These are phyloP conservation scores for Tetrapisispora taiwanensis DNA, from an alignment of 805 yeast genomes.

Conservation along the genomic window DNA sequence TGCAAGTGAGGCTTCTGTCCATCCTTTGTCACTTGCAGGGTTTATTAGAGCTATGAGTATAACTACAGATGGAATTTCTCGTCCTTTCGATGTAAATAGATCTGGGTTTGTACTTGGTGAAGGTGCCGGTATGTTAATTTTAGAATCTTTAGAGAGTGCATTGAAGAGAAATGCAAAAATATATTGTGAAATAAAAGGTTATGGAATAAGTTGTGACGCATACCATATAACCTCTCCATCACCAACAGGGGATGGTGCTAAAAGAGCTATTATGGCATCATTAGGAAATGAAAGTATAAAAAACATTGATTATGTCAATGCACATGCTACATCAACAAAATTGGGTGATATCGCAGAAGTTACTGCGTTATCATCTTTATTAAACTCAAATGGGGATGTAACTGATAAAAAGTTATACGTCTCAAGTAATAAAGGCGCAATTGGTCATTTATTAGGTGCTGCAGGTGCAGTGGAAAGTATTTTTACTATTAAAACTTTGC, in stretches of 20 bases:
- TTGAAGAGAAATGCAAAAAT: constrained; percentile 50
- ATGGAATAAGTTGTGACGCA: constrained; percentile 88
- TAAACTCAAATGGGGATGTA: constrained; percentile 19
- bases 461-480: constrained; percentile 92
- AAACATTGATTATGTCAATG: constrained; percentile 71
- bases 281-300: constrained; percentile 36
- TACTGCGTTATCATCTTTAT: constrained; percentile 44
- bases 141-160: constrained; percentile 77
- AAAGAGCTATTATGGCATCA: constrained; percentile 72
- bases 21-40: constrained; percentile 81
- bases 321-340: constrained; percentile 91
- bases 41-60: constrained; percentile 84
- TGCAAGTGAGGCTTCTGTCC: constrained; percentile 81
- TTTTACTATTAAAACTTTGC: constrained; percentile 60
- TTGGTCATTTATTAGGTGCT: constrained; percentile 91
- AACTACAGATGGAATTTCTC: constrained; percentile 52
- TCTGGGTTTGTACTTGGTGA: constrained; percentile 90
- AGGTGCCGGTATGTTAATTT: constrained; percentile 74
- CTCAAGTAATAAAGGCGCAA: constrained; percentile 82
- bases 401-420: constrained; percentile 33
- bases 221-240: constrained; percentile 88
- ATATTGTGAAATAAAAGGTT: constrained; percentile 76
- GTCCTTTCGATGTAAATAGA: constrained; percentile 77
- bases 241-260: constrained; percentile 76
- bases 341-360: constrained; percentile 88